These are phyloP conservation scores for Fusarium sp. DNA, from an alignment of 2,329 filamentous ascomycete species.

Conservation along the genomic window DNA sequence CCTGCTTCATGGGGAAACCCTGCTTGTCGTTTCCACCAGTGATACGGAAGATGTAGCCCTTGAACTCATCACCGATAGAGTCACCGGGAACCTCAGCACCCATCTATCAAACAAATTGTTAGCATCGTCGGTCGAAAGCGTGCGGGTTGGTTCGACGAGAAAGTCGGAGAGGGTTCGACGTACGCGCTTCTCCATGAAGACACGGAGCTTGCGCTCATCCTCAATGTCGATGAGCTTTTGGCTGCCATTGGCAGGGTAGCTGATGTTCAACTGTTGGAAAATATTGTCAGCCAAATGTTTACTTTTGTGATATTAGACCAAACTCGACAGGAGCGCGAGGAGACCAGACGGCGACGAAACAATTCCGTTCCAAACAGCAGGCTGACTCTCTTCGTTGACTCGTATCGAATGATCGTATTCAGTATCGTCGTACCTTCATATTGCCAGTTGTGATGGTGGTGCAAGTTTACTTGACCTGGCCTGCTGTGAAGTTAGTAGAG, in stretches of 20 bases:
- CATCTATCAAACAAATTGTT: slow-evolving; percentile 67
- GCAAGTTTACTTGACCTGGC: slow-evolving; percentile 58
- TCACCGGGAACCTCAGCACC: slow-evolving; percentile 92
- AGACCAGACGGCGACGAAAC: neutral
- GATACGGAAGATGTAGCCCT: slow-evolving; percentile 99
- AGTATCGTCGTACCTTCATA: slow-evolving; percentile 57
- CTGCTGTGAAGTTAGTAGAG: slow-evolving; percentile 54
- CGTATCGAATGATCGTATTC: slow-evolving; percentile 9
- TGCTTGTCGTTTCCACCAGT: slow-evolving; percentile 99
- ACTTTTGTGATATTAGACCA: slow-evolving; percentile 8
- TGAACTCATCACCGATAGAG: slow-evolving; percentile 98
- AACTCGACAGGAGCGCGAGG: neutral
- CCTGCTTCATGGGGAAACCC: slow-evolving; percentile 99
- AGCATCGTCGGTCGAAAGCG: slow-evolving; percentile 43
- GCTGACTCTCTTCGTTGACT: neutral
- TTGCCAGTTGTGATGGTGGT: slow-evolving; percentile 60
- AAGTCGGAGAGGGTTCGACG: slow-evolving; percentile 51
- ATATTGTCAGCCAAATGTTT: slow-evolving; percentile 49
- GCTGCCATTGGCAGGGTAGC: slow-evolving; percentile 98
- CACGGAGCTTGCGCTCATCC: slow-evolving; percentile 98
- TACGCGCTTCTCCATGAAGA: slow-evolving; percentile 99
- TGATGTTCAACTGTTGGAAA: slow-evolving; percentile 69
- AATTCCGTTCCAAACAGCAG: neutral
- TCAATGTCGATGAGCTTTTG: slow-evolving; percentile 99
- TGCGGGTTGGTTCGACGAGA: slow-evolving; percentile 24